A percentile compares a stretch with the other conserved stretches of the same genome.
phyloP scores from a whole-genome alignment of 2,329 filamentous ascomycete species.

The Colletotrichum ledebouriae region DNA sequence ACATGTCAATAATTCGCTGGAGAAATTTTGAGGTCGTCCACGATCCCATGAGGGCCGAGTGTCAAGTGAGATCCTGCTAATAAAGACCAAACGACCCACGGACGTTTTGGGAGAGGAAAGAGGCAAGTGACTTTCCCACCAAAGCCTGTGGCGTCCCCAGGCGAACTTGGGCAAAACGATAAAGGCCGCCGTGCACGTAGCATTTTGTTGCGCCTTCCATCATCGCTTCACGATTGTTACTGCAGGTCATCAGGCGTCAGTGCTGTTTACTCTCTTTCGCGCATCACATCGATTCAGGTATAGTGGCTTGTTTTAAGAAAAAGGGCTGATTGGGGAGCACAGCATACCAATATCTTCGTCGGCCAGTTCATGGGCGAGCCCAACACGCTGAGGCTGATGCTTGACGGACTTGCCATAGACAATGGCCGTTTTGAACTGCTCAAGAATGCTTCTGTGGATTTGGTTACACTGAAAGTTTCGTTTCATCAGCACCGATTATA shows the following conservation, averaged over 20 bases:
- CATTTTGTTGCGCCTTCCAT: constrained; percentile 45
- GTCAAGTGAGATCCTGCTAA: constrained; percentile 25
- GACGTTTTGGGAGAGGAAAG: constrained; percentile 20
- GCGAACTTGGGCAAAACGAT: constrained; percentile 23
- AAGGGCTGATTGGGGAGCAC: background rate
- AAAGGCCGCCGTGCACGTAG: constrained; percentile 20
- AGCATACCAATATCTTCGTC: constrained; percentile 96
- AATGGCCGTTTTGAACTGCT: constrained; percentile 94
- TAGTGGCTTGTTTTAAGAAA: background rate
- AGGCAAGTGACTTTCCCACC: constrained; percentile 30
- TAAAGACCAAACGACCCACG: constrained; percentile 5
- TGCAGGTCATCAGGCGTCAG: constrained; percentile 48
- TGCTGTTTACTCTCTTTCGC: constrained; percentile 19
- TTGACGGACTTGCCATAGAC: constrained; percentile 99
- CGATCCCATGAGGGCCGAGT: constrained; percentile 10
- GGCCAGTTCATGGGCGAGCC: constrained; percentile 88
- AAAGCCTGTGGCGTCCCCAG: constrained; percentile 17
- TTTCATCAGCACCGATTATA: constrained; percentile 48
- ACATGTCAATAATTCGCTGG: constrained; percentile 18
- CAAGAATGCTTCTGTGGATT: constrained; percentile 95
- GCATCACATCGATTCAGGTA: background rate
- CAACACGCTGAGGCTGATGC: constrained; percentile 97
- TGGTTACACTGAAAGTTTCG: constrained; percentile 82
- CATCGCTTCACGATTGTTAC: constrained; percentile 77
- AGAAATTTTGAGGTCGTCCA: constrained; percentile 9